Base-by-base conservation (phyloP, 306 rosid species). In the Quercus aquifolioides region DNA sequence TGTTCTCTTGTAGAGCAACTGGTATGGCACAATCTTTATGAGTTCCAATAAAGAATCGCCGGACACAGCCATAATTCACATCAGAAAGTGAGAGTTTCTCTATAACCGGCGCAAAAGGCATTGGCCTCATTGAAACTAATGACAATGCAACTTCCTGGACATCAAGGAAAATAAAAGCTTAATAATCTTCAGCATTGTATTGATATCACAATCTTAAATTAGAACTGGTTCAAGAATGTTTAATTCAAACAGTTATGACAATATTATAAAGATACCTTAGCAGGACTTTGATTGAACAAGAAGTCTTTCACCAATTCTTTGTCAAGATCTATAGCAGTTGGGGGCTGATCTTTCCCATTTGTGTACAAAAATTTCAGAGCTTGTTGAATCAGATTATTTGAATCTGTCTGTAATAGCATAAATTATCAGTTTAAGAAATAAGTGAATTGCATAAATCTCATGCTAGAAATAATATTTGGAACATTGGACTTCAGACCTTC, bases 11-110 rank as follows among this genome's bases (percentile, higher is more conserved):
- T 52, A 86, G 84, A 8, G 89, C 51, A 57, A 80, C 80, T 17
- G 98, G 90, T 77, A 93, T 86, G 84, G 96, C 97, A 80, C 90
- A 89, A 87, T 96, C 99, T 78, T 96, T 97, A 31, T 79, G 89
- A 18, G 97, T 88, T 86, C 85, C 84, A 23, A 96, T 86, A 67
- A 91, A 96, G 63, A 91, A 93, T 43, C 97, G 88, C 86, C 91
- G 77, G 15, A 93, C 90, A 0, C 84, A 88, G 73, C 99, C 97
- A 55, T 91, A 93, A 33, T 93, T 91, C 55, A 9, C 19, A 55
- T 89, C 93, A 1, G 99, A 88, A 68, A 96, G 94, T 26, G 84
- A 77, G 58, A 96, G 89, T 79, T 93, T 93, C 86, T 96, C 99
- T 74, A 90, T 41, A 64, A 90, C 87, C 18, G 98, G 99, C 9